Evolutionary conservation across 192 early-diverging fungal species (phyloP).

Genomic region (Phlyctochytrium bullatum): DNA sequence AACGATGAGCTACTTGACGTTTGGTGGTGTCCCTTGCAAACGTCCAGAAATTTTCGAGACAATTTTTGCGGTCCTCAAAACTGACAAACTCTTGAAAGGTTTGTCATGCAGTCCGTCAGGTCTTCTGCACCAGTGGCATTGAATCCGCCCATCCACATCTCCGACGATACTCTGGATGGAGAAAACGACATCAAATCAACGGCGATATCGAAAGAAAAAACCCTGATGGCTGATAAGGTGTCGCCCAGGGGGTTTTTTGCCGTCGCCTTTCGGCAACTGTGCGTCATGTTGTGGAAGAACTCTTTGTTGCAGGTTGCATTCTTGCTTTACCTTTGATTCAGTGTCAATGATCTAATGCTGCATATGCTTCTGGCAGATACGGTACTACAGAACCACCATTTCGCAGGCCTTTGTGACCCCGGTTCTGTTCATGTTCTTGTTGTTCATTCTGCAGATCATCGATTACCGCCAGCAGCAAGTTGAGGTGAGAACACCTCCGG

Average conservation of each 20-base stretch:
- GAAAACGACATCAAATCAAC: no score
- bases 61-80: no score
- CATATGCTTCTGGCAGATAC: constrained; percentile 21
- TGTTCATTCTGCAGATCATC: constrained; percentile 46
- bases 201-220: no score
- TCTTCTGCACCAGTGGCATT: no score
- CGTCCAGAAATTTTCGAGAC: no score
- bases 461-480: neutral
- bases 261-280: neutral
- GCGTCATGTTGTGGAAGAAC: constrained; percentile 5
- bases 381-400: constrained; percentile 52
- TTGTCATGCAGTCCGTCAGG: no score
- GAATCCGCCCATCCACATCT: no score
- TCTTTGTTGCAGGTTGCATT: constrained; percentile 1
- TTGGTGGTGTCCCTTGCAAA: no score
- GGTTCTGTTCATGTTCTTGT: constrained; percentile 56
- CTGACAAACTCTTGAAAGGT: no score
- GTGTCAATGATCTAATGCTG: neutral
- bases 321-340: neutral
- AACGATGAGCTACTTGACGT: no score
- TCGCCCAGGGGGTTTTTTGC: neutral
- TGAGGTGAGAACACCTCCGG: neutral
- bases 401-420: constrained; percentile 54
- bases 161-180: no score
- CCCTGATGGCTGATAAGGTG: constrained; percentile 10